Base-by-base conservation (phyloP, 2,329 filamentous ascomycete species). In the Exophiala calicioides region DNA sequence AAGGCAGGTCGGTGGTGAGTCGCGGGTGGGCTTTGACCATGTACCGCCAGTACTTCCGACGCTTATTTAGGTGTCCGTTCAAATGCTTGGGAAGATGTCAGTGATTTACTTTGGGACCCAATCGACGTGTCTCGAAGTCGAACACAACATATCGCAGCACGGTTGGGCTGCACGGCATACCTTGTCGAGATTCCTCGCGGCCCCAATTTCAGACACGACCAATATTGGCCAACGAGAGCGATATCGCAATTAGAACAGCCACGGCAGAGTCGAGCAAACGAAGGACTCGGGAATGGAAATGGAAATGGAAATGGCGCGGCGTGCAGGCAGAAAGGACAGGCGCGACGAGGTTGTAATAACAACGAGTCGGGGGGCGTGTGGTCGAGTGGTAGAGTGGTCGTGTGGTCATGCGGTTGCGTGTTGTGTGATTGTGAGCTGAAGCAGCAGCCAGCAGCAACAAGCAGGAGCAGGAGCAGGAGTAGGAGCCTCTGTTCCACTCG, bases 21-120 rank as follows among this genome's bases (percentile, higher is more conserved):
- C n/a, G 15, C 13, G 8, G 19, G 36, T 29, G 29, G 16, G 45
- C 41, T 30, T 48, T 38, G 41, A 43, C 40, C 50, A 50, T 40
- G 51, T 53, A 44, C 35, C 47, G 12, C 47, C 24, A 42, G 39
- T 49, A 38, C 48, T 39, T 52, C 52, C 48, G 52, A 52, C 41
- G 44, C 48, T 50, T 52, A 52, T 52, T 55, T 51, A 45, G 48
- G 43, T 45, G 52, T 55, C 52, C 48, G 44, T 47, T 43, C 52
- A 36, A 44, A 45, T 46, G 44, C 44, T 37, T 55, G 33, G 48
- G 41, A 39, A 36, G 37, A 32, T 38, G 52, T 55, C 42, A 55
- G 52, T 48, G 42, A 48, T 37, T 23, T 47, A 44, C 31, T 13
- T 44, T 13, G 27, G 30, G 36, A 39, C 23, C 52, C 52, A 52